phyloP scores from a whole-genome alignment of 306 rosid genomes.

The Geum urbanum region DNA sequence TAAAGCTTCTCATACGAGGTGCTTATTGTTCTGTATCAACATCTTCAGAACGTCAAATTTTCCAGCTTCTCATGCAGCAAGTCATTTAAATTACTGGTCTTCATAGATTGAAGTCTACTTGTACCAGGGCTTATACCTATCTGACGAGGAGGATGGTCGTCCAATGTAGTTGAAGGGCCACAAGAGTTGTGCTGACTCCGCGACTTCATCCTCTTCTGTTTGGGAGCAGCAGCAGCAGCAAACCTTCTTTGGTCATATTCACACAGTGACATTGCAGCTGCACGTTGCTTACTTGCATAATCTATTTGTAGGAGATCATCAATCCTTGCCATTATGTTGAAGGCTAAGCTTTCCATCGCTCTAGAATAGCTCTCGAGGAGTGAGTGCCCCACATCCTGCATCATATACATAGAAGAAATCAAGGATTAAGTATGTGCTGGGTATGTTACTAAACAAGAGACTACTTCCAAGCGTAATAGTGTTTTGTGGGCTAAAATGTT shows the following conservation, averaged over 20 bases:
- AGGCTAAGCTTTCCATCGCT: slow-evolving; percentile 52
- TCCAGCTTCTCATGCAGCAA: slow-evolving; percentile 23
- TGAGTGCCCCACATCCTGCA: slow-evolving; percentile 47
- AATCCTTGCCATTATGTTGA: slow-evolving; percentile 44
- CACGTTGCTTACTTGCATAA: slow-evolving; percentile 37
- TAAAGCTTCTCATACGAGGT: neutral
- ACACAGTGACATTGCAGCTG: slow-evolving; percentile 24
- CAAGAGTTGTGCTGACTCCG: slow-evolving; percentile 10
- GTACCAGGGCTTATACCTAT: slow-evolving; percentile 6
- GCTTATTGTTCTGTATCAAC: neutral
- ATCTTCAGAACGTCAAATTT: slow-evolving; percentile 17
- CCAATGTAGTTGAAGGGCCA: slow-evolving; percentile 19
- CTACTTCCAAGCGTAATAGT: neutral
- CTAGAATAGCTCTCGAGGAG: slow-evolving; percentile 51
- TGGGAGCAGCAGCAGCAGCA: slow-evolving; percentile 10
- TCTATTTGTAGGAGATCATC: slow-evolving; percentile 47
- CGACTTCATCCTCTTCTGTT: slow-evolving; percentile 25
- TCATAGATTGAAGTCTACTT: slow-evolving; percentile 15
- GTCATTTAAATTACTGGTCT: slow-evolving; percentile 4
- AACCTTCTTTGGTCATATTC: slow-evolving; percentile 25
- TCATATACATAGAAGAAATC: neutral
- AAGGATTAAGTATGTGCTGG: neutral
- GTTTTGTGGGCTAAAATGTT: neutral
- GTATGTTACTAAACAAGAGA: neutral
- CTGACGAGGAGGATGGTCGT: slow-evolving; percentile 10